phyloP scores from a whole-genome alignment of 495 filamentous ascomycete genomes.

The Hypomontagnella submonticulosa region DNA sequence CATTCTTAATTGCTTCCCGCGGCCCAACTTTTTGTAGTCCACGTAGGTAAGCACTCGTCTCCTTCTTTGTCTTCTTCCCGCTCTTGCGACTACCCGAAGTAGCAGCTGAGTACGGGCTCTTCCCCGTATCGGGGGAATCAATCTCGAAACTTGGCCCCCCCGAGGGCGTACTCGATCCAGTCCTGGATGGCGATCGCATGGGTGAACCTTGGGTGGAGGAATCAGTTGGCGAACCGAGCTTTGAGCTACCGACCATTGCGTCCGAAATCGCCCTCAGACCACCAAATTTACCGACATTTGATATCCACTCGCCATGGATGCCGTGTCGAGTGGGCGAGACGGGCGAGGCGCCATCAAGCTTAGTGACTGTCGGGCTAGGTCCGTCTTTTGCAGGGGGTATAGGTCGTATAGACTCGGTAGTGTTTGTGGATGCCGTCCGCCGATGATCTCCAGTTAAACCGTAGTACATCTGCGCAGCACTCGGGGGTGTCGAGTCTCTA shows the following conservation, averaged over 20 bases:
- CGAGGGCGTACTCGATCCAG: slow-evolving; percentile 88
- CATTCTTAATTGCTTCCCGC: slow-evolving; percentile 82
- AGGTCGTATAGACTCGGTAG: slow-evolving; percentile 60
- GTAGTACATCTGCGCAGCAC: slow-evolving; percentile 71
- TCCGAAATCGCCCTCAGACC: slow-evolving; percentile 87
- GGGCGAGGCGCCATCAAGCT: slow-evolving; percentile 68
- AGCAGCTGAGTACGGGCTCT: slow-evolving; percentile 60
- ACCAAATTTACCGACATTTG: slow-evolving; percentile 62
- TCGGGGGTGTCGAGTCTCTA: slow-evolving; percentile 52
- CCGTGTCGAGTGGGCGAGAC: slow-evolving; percentile 61
- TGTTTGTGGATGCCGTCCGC: slow-evolving; percentile 62
- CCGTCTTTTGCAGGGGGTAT: slow-evolving; percentile 60
- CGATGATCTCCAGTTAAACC: slow-evolving; percentile 59
- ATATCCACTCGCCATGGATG: slow-evolving; percentile 63
- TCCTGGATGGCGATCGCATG: slow-evolving; percentile 74
- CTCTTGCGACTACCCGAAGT: slow-evolving; percentile 61
- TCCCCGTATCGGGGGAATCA: slow-evolving; percentile 74
- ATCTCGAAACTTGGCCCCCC: slow-evolving; percentile 81
- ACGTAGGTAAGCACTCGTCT: slow-evolving; percentile 91
- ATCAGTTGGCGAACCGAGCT: slow-evolving; percentile 62
- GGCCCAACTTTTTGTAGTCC: slow-evolving; percentile 87
- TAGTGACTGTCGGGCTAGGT: slow-evolving; percentile 70
- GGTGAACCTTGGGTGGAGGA: slow-evolving; percentile 73
- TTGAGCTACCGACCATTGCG: slow-evolving; percentile 69
- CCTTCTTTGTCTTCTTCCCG: slow-evolving; percentile 82